Base-by-base conservation (phyloP, 1,284 basidiomycete species). In the Anthracocystis panici-leucophaei region DNA sequence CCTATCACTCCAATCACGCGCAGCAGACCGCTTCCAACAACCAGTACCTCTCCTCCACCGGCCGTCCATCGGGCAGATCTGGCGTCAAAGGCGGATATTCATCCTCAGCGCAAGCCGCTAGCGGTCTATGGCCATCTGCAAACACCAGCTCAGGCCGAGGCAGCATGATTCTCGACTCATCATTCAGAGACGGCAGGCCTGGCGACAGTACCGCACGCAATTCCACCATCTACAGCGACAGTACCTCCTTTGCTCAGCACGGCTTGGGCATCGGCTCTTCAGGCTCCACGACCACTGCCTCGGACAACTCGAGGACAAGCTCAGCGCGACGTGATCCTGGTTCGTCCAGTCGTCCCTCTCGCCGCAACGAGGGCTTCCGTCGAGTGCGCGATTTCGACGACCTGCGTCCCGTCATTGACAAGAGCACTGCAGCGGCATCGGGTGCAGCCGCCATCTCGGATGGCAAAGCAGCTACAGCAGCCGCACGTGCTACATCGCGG, bases 311-410 rank as follows among this genome's bases (percentile, higher is more conserved):
- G 23, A 65, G 70, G 35, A 70, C 72, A 1, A 64, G 59, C 53
- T 59, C 67, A 1, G 29, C 48, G 18, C 44, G 53, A 16, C 64
- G 63, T 41, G 57, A 66, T 44, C 31, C 35, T 9, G 45, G 20
- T 20, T 56, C 69, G 1, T 66, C 63, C 2, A 57, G 49, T 18
- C 66, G 66, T 27, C 53, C 65, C 2, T 70, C 64, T 14, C 56
- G 62, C n/a, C 65, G 65, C 48, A 62, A 59, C 57, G 74, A 82
- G 31, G 82, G 82, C 10, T 82, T 83, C 58, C 74, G 80, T 42
- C 69, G 77, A 35, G 80, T 83, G 33, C 72, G 79, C 25, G 78
- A 81, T 46, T 67, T 79, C 35, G 75, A 78, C 50, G 82, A 83
- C 31, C 59, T 83, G 20, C 75, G 77, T 5, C 79, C 80, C 5